These are phyloP conservation scores for Euphorbia corollata DNA, from an alignment of 441 rosid species.

Conservation along the genomic window DNA sequence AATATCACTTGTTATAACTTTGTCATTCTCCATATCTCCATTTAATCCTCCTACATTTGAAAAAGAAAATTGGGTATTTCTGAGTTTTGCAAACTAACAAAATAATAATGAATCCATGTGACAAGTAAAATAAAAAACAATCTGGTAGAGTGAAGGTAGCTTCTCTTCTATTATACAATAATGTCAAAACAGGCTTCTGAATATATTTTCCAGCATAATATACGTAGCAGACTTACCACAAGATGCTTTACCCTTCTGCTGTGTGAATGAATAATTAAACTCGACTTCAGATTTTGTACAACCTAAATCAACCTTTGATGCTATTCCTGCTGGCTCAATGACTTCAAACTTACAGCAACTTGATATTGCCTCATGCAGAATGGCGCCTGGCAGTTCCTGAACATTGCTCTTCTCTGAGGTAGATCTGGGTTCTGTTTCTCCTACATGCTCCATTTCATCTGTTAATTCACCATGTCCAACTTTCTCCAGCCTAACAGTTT, in stretches of 20 bases:
- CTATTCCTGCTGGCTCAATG: not conserved
- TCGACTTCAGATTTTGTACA: not conserved
- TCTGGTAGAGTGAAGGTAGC: too few species aligned
- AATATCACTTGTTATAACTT: not conserved
- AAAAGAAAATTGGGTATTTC: not conserved
- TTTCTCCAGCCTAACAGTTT: not conserved
- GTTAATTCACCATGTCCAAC: not conserved
- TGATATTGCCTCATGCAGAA: not conserved
- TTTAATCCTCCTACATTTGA: not conserved
- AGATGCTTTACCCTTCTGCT: constrained; percentile 2
- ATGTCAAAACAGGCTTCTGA: not conserved
- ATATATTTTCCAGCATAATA: not conserved
- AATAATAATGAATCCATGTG: not conserved
- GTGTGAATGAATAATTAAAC: not conserved
- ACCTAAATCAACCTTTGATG: not conserved
- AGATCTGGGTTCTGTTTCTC: not conserved
- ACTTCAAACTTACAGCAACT: constrained; percentile 12
- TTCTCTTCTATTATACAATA: not conserved
- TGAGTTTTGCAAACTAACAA: not conserved
- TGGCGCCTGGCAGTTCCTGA: not conserved
- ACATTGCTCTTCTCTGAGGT: not conserved
- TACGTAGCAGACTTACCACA: constrained; percentile 14
- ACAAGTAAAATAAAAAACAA: not conserved
- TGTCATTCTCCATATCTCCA: not conserved
- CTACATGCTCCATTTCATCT: not conserved